Percentiles rank a stretch among this genome's conserved stretches.
phyloP scores from a whole-genome alignment of 2,329 filamentous ascomycete genomes.

The Colletotrichum caudatum region DNA sequence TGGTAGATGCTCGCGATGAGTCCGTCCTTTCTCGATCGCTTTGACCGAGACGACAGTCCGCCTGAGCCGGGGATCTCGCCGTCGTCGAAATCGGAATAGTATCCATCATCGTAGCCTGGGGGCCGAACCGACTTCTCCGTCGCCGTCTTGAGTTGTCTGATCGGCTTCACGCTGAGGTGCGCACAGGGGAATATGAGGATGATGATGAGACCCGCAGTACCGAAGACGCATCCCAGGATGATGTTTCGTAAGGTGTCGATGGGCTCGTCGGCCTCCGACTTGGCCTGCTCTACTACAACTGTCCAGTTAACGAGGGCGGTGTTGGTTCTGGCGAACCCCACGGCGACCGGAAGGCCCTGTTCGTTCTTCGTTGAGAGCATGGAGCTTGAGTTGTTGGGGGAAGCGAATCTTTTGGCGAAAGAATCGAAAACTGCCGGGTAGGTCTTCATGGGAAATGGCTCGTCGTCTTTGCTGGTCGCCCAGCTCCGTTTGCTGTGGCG shows the following conservation, averaged over 20 bases:
- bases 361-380: conserved; percentile 80
- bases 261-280: conserved; percentile 79
- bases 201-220: conserved; percentile 79
- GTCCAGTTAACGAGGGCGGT: conserved; percentile 83
- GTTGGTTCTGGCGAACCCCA: conserved; percentile 81
- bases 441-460: conserved; percentile 67
- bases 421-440: conserved; percentile 74
- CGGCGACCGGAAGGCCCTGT: conserved; percentile 74
- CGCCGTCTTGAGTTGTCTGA: conserved; percentile 79
- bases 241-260: conserved; percentile 83
- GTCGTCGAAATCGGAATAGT: conserved; percentile 60
- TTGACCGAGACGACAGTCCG: conserved; percentile 51
- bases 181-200: conserved; percentile 82
- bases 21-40: conserved; percentile 57
- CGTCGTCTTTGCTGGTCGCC: conserved; percentile 56
- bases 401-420: conserved; percentile 63
- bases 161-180: conserved; percentile 84
- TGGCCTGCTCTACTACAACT: conserved; percentile 81
- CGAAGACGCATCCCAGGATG: conserved; percentile 86
- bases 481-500: conserved; percentile 62
- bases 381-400: conserved; percentile 76
- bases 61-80: conserved; percentile 57
- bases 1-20: conserved; percentile 39
- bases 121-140: conserved; percentile 80
- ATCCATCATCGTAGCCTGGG: conserved; percentile 66